These are phyloP conservation scores for Verticillium tricorpus DNA, from an alignment of 2,329 filamentous ascomycete species.

Conservation along the genomic window DNA sequence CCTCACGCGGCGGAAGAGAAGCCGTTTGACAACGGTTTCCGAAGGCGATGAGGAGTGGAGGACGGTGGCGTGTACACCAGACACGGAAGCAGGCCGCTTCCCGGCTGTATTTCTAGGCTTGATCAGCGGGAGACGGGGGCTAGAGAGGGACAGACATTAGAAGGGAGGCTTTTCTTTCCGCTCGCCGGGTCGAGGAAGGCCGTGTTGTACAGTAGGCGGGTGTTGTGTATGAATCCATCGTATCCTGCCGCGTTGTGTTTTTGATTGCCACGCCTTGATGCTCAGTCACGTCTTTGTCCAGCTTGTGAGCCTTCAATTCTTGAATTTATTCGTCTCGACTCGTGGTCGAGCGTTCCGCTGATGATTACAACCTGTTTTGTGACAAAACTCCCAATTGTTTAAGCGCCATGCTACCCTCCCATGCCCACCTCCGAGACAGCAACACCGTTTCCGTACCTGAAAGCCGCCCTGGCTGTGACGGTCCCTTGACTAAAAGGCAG, in stretches of 20 bases:
- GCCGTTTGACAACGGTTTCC: too few relatives aligned
- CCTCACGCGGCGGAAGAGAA: too few relatives aligned
- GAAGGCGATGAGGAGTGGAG: slow-evolving; percentile 11
- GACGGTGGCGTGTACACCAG: not conserved
- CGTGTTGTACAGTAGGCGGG: not conserved
- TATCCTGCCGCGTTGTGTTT: not conserved
- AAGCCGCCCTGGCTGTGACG: not conserved
- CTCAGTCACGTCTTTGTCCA: too few relatives aligned
- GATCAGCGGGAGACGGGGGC: not conserved
- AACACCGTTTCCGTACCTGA: not conserved
- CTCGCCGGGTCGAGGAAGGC: not conserved
- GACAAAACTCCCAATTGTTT: too few relatives aligned
- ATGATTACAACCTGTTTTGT: too few relatives aligned
- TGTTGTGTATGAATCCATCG: not conserved
- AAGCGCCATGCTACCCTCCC: too few relatives aligned
- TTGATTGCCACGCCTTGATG: too few relatives aligned
- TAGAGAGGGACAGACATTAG: not conserved
- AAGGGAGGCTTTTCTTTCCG: not conserved
- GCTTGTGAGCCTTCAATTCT: too few relatives aligned
- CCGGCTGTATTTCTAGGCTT: not conserved
- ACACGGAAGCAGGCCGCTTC: not conserved
- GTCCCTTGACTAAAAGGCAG: not conserved
- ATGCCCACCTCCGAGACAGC: not conserved
- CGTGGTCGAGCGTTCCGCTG: too few relatives aligned
- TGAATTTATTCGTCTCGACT: too few relatives aligned